These are phyloP conservation scores for Lepiota brunneoincarnata DNA, from an alignment of 768 basidiomycete species.

Conservation along the genomic window DNA sequence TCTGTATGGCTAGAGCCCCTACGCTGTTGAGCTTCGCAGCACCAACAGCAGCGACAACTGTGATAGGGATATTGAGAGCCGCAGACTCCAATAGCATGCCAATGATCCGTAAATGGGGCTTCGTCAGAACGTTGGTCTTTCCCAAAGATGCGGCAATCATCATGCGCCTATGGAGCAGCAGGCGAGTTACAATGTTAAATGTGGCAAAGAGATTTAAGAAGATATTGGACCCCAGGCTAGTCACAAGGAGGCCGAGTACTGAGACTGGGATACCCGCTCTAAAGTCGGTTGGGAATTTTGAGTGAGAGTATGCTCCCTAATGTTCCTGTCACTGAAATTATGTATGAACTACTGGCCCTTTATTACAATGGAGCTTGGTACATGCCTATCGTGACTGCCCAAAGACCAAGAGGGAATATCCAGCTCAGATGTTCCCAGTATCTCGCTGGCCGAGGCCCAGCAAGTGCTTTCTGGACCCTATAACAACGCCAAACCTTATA, in stretches of 20 bases:
- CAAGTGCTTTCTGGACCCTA: not conserved
- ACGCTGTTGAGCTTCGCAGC: not conserved
- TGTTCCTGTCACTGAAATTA: not conserved
- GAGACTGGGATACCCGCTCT: not conserved
- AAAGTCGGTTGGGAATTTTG: not conserved
- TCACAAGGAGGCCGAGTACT: not conserved
- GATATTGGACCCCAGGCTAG: not conserved
- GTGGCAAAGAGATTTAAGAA: not conserved
- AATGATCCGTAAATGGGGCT: not conserved
- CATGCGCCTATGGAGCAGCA: not conserved
- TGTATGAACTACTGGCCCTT: not conserved
- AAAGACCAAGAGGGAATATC: not conserved
- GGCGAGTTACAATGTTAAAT: not conserved
- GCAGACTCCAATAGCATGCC: not conserved
- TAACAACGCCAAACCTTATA: constrained; percentile 2
- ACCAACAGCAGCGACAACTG: not conserved
- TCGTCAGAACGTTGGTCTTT: not conserved
- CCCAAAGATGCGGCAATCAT: not conserved
- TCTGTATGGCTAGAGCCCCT: not conserved
- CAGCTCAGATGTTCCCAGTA: not conserved
- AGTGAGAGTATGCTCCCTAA: not conserved
- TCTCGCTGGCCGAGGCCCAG: not conserved
- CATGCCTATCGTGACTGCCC: not conserved
- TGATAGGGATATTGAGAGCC: not conserved
- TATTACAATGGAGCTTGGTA: not conserved